phyloP scores from a whole-genome alignment of 768 basidiomycete genomes.

The Pholiota molesta region DNA sequence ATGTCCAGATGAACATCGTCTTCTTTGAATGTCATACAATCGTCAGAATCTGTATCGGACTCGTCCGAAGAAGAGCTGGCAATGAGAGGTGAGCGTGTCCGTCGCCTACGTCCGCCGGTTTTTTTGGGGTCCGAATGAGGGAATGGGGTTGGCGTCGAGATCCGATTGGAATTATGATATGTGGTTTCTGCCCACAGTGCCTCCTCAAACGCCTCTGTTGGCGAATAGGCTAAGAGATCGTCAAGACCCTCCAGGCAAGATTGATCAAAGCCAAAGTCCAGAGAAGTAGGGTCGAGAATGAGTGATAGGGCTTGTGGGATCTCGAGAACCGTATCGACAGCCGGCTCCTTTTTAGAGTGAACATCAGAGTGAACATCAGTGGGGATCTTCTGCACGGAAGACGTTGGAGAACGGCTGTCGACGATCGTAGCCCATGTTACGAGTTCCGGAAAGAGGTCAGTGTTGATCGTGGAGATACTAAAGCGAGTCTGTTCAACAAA shows the following conservation, averaged over 20 bases:
- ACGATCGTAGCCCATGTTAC: constrained; percentile 33
- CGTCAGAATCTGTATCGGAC: constrained; percentile 31
- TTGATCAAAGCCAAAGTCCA: constrained; percentile 39
- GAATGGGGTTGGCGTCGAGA: not conserved
- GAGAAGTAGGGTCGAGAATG: constrained; percentile 39
- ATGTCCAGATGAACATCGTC: constrained; percentile 13
- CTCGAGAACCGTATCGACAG: constrained; percentile 22
- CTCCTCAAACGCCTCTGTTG: constrained; percentile 37
- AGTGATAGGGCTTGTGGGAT: constrained; percentile 9
- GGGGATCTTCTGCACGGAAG: constrained; percentile 27
- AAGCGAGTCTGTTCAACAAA: constrained; percentile 18
- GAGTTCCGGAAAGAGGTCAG: constrained; percentile 32
- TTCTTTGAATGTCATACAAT: constrained; percentile 28
- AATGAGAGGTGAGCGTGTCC: constrained; percentile 17
- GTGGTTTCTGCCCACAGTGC: constrained; percentile 37
- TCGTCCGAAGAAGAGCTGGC: constrained; percentile 25
- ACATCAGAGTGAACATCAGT: constrained; percentile 30
- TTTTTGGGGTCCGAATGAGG: not conserved
- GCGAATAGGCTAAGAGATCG: constrained; percentile 37
- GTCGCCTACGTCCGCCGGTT: constrained; percentile 8
- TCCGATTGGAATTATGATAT: constrained; percentile 7
- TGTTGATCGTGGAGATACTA: constrained; percentile 27
- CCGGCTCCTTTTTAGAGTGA: constrained; percentile 19
- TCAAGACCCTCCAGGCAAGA: constrained; percentile 43
- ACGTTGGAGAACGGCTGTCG: constrained; percentile 19